Evolutionary conservation across 345 rosid species (phyloP).

Genomic region (Hirschfeldia incana): DNA sequence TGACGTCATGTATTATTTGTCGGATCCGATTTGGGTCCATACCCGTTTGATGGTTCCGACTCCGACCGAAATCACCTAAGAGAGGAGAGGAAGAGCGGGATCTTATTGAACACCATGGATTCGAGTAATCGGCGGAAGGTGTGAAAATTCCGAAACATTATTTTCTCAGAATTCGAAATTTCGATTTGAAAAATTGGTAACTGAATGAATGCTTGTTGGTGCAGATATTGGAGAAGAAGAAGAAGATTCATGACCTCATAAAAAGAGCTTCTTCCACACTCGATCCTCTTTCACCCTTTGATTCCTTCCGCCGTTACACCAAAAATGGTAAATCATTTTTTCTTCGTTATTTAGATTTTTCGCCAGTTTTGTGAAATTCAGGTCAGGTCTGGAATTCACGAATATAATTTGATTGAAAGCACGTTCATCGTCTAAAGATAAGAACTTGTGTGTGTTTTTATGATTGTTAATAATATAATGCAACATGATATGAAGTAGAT

Average conservation of each 20-base stretch:
- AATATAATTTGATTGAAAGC: background rate
- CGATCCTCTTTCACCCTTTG: conserved; percentile 70
- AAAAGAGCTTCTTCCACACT: conserved; percentile 57
- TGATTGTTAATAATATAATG: background rate
- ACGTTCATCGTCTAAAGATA: background rate
- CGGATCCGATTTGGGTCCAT: background rate
- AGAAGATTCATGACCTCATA: conserved; percentile 53
- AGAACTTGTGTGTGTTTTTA: background rate
- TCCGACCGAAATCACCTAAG: background rate
- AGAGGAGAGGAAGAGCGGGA: conserved; percentile 9
- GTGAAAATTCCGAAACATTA: background rate
- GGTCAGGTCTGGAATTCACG: background rate
- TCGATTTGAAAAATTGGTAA: background rate
- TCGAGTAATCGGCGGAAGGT: conserved; percentile 49
- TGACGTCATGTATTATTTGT: background rate
- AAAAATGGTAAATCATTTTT: conserved; percentile 49
- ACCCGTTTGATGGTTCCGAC: background rate
- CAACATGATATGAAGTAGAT: background rate
- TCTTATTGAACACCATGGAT: conserved; percentile 40
- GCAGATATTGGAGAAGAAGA: conserved; percentile 74
- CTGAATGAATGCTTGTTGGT: background rate
- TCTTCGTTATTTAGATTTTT: background rate
- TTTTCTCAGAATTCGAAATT: background rate
- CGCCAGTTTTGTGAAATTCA: no score
- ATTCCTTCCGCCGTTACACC: conserved; percentile 49